A percentile compares a stretch with the other conserved stretches of the same genome.
Evolutionary conservation across 1,284 basidiomycete genomes (phyloP).

Genomic region (Crepidotus sp.): DNA sequence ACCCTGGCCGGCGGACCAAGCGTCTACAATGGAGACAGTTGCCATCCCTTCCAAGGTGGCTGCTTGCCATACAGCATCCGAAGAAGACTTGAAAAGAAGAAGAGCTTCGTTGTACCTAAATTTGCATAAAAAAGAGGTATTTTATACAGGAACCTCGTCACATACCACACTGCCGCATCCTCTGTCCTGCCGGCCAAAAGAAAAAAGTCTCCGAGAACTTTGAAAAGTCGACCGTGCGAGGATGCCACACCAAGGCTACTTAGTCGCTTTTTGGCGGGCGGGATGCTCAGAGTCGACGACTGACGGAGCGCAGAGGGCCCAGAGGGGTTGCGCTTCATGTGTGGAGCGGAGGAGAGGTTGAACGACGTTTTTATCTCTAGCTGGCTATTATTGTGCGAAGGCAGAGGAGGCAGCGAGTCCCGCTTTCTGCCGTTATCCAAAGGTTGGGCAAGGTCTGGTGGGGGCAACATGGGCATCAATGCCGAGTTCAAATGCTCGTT

Average conservation of each 20-base stretch:
- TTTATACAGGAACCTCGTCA: constrained; percentile 12
- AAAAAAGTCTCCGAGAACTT: constrained; percentile 84
- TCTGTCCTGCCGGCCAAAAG: constrained; percentile 72
- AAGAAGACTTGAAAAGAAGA: constrained; percentile 57
- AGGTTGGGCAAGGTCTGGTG: constrained; percentile 49
- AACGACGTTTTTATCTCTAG: constrained; percentile 43
- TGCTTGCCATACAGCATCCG: constrained; percentile 82
- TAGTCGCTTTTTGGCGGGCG: constrained; percentile 45
- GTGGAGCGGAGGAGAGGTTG: constrained; percentile 33
- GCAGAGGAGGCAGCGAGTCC: constrained; percentile 36
- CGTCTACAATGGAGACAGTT: constrained; percentile 69
- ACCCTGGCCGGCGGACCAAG: constrained; percentile 71
- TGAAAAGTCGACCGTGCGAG: constrained; percentile 73
- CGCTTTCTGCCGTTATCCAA: constrained; percentile 37
- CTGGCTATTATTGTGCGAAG: constrained; percentile 45
- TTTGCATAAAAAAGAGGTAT: constrained; percentile 19
- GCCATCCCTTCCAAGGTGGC: constrained; percentile 78
- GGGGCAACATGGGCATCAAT: constrained; percentile 51
- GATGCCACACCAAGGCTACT: constrained; percentile 59
- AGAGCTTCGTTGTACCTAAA: constrained; percentile 80
- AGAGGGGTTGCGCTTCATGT: constrained; percentile 43
- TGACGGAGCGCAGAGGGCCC: constrained; percentile 40
- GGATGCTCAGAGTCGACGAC: constrained; percentile 37
- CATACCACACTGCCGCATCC: constrained; percentile 75
- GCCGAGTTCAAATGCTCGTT: constrained; percentile 68